Base-by-base conservation (phyloP, 139 green algal genomes). In the Haematococcus lacustris region DNA sequence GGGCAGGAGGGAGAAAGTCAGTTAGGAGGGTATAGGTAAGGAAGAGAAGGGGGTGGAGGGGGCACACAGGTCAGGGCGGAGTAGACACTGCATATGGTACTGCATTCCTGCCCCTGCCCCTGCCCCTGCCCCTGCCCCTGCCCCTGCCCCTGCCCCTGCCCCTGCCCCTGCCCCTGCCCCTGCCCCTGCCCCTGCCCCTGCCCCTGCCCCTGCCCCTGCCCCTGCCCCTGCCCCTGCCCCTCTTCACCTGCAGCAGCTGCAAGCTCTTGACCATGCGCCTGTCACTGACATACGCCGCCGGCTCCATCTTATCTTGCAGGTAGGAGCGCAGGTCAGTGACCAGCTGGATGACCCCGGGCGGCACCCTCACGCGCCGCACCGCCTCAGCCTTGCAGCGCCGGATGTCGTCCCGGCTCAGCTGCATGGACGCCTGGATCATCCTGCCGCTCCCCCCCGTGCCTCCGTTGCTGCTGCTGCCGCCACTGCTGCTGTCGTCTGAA, bases 261-360 rank as follows among this genome's bases (percentile, higher is more conserved):
- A 96, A 81, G 0, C 87, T 73, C 85, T 97, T 98, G 77, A 97
- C 89, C 66, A 97, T 88, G 59, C 92, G 87, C 25, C 93, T 84
- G 85, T 97, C 93, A 1, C 82, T 92, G 1, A 97, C 88, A 65
- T 97, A 97, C 38, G 96, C 84, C 0, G 92, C 91, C 2, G 92
- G 93, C 84, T 98, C 93, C 66, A 87, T 88, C 81, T 95, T 96
- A 75, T 97, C 91, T 77, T 96, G 91, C 63, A 96, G 80, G 66
- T 84, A 86, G 0, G 38, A 71, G 13, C 89, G 79, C 73, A 97
- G 80, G 76, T 94, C 90, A 5, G 86, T 84, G 66, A 97, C 68
- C 66, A 96, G 65, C 67, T 94, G 80, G 3, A 95, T 85, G 3
- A 96, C 86, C 23, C 78, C 65, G 37, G 68, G 43, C 2, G 93